phyloP scores from a whole-genome alignment of 208 protist species.

The Jaenimonas drosophilae region DNA sequence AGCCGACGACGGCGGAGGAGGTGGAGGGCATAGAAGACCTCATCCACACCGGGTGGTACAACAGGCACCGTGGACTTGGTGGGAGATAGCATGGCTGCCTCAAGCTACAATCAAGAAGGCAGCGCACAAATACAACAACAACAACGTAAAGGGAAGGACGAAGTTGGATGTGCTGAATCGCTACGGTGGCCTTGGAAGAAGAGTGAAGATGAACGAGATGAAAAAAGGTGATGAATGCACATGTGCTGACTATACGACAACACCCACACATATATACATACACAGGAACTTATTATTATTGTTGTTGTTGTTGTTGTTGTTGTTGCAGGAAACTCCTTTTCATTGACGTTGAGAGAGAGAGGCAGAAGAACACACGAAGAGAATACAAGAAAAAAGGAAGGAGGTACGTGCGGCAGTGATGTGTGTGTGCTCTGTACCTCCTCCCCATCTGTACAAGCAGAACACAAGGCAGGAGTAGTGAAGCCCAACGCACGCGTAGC shows the following conservation, averaged over 20 bases:
- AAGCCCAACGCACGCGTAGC: too few species aligned
- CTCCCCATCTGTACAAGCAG: too few species aligned
- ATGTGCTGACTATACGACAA: not conserved
- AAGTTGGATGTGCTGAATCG: not conserved
- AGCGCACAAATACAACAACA: conserved; percentile 5
- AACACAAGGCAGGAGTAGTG: too few species aligned
- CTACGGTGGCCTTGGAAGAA: not conserved
- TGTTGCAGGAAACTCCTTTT: too few species aligned
- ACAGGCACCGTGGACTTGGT: not conserved
- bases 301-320: not conserved
- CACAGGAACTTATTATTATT: not conserved
- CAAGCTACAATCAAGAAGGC: not conserved
- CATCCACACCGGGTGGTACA: conserved; percentile 76
- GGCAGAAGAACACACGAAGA: too few species aligned
- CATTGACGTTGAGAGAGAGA: too few species aligned
- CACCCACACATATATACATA: conserved; percentile 6
- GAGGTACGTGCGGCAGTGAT: too few species aligned
- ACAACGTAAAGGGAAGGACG: conserved; percentile 1
- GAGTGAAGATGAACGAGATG: too few species aligned
- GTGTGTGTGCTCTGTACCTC: too few species aligned
- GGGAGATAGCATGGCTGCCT: not conserved
- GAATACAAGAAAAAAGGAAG: too few species aligned
- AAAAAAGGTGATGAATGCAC: too few species aligned
- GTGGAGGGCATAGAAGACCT: conserved; percentile 81
- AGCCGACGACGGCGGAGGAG: conserved; percentile 78